Conservation (phyloP, 2,329 filamentous ascomycete genomes). For the Pseudonectria foliicola region DNA sequence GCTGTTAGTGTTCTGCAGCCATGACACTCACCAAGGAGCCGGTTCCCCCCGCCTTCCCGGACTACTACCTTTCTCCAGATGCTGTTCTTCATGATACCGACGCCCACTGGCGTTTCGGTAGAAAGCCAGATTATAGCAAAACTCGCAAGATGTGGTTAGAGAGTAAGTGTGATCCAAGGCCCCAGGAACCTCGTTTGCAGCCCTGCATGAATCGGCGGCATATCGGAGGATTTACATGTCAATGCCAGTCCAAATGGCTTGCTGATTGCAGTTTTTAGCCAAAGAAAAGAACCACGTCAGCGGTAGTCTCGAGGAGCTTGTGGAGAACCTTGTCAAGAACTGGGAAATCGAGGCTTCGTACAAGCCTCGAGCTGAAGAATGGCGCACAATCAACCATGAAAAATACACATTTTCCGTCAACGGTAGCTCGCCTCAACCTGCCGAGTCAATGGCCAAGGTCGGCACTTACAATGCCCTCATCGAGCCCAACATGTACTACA, state of each 20-base stretch:
- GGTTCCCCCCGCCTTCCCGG: conserved; percentile 25
- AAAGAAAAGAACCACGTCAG: conserved; percentile 49
- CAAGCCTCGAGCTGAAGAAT: conserved; percentile 54
- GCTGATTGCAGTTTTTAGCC: conserved; percentile 31
- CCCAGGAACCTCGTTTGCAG: no score
- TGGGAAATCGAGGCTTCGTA: conserved; percentile 67
- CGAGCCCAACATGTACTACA: conserved; percentile 56
- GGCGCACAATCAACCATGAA: conserved; percentile 55
- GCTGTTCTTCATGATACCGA: conserved; percentile 7
- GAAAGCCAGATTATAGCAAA: conserved; percentile 53
- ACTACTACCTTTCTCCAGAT: conserved; percentile 3
- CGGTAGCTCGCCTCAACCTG: conserved; percentile 48
- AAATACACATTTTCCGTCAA: conserved; percentile 60
- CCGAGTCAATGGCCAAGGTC: conserved; percentile 58
- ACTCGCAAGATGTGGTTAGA: conserved; percentile 52
- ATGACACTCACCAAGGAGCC: no score
- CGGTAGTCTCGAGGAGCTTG: conserved; percentile 50
- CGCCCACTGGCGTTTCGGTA: conserved; percentile 5
- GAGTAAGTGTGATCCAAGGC: no score
- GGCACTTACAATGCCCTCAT: conserved; percentile 66
- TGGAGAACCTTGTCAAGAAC: conserved; percentile 66
- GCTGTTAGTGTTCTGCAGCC: no score
- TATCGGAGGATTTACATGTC: no score
- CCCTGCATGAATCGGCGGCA: no score
- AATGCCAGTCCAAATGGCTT: no score